Conservation (phyloP, 495 filamentous ascomycete genomes). For the Hypoxylon trugodes region DNA sequence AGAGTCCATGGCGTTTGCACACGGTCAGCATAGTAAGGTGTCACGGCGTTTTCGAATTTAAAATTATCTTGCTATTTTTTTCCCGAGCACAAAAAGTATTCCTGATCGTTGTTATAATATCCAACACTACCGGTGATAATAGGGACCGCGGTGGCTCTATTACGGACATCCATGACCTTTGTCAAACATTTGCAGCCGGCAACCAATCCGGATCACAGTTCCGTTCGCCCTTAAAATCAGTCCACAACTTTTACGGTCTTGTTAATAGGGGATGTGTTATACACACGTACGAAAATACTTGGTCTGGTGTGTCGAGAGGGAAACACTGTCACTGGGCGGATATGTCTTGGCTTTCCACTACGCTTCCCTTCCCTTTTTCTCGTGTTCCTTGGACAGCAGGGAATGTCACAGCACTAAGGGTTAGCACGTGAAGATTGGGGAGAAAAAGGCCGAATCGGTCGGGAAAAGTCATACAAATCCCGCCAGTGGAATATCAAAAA, state of each 20-base stretch:
- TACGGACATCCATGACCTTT: constrained; percentile 1
- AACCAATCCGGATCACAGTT: not conserved
- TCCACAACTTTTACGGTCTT: constrained; percentile 1
- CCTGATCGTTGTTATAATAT: constrained; percentile 37
- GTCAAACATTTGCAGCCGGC: constrained; percentile 22
- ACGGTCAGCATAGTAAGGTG: constrained; percentile 61
- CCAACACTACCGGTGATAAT: constrained; percentile 18
- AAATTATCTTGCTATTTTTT: constrained; percentile 40
- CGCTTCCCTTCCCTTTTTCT: not conserved
- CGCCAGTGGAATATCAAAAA: constrained; percentile 20
- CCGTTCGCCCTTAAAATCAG: not conserved
- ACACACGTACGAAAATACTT: not conserved
- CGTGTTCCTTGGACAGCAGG: constrained; percentile 8
- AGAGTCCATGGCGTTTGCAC: constrained; percentile 46
- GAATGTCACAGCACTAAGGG: constrained; percentile 12
- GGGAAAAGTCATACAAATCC: constrained; percentile 24
- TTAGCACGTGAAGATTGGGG: constrained; percentile 9
- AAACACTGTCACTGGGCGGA: constrained; percentile 3
- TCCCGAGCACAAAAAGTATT: constrained; percentile 34
- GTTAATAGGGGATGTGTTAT: constrained; percentile 2
- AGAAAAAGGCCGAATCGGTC: constrained; percentile 14
- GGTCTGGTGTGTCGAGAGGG: constrained; percentile 5
- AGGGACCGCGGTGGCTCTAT: constrained; percentile 14
- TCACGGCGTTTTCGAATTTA: constrained; percentile 57
- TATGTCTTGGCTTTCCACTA: not conserved